Base-by-base conservation (phyloP, 805 yeast species). In the Saccharomycopsis microspora region DNA sequence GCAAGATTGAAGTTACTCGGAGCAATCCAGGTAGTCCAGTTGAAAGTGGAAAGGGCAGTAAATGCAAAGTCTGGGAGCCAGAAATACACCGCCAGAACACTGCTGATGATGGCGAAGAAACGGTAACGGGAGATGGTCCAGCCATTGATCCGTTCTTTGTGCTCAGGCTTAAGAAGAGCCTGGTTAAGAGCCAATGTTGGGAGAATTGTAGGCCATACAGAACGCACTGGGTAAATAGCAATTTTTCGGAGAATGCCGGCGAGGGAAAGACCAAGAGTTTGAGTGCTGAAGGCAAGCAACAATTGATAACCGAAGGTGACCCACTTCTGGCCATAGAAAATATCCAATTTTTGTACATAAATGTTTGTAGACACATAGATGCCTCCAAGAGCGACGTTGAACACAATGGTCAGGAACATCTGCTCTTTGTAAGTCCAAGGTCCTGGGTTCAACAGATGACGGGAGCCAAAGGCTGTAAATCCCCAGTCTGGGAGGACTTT, bases 401-500 rank as follows among this genome's bases (percentile, higher is more conserved):
- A 64, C 46, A 68, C 60, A 35, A 69, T 53, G 54, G 85, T 75
- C 1, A 81, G 67, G 49, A 81, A 68, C 79, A 78, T 76, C 59
- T 80, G 86, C 56, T 80, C 85, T 57, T 80, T 80, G 53, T 60
- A 66, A 32, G 69, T 64, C 81, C 83, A 81, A 8, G 82, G 81
- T 7, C 85, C 82, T 3, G 81, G 82, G 58, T 77, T 77, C 46
- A 79, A 59, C 5, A 69, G 65, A 49, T 62, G 56, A 54, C 68
- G 64, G 32, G 57, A 63, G 44, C 78, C 72, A 39, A 58, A 51
- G 38, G 67, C 34, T 5, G 59, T 65, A 55, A 74, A 57, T 4
- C 71, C 57, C 64, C 65, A 66, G 50, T 70, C 71, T 29, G 83
- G 82, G 31, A 75, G 49, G 41, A 65, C 49, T 40, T 54, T 58